These are phyloP conservation scores for Leucoagaricus sp. DNA, from an alignment of 1,284 basidiomycete genomes.

Conservation along the genomic window DNA sequence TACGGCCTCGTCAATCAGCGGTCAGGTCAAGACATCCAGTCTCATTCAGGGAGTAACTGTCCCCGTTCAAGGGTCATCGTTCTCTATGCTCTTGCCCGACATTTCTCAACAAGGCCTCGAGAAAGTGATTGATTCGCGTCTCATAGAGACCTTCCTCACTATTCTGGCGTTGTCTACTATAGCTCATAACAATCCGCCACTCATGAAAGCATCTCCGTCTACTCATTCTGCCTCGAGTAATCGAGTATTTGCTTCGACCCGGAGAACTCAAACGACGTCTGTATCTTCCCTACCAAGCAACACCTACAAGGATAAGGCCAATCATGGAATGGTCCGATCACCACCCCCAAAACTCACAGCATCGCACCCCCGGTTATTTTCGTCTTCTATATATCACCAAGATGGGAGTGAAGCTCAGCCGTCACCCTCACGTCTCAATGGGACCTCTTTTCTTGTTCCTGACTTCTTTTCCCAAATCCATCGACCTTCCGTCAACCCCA, in stretches of 20 bases:
- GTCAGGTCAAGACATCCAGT: slow-evolving; percentile 21
- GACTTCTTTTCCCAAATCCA: slow-evolving; percentile 74
- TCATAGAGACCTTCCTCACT: slow-evolving; percentile 79
- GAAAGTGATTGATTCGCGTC: slow-evolving; percentile 66
- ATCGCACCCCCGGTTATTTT: background rate
- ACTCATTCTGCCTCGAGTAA: background rate
- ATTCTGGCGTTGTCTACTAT: slow-evolving; percentile 38
- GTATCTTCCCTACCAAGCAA: background rate
- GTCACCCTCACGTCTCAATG: background rate
- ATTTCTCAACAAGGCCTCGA: slow-evolving; percentile 69
- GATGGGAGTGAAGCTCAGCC: background rate
- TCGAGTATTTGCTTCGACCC: background rate
- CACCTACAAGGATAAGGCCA: background rate
- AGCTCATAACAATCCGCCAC: background rate
- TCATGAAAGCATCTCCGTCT: background rate
- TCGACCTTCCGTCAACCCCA: slow-evolving; percentile 74
- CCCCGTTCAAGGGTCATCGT: slow-evolving; percentile 25
- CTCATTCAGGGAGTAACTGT: slow-evolving; percentile 16
- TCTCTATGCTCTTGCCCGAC: slow-evolving; percentile 43
- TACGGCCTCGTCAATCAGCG: slow-evolving; percentile 44
- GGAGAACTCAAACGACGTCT: background rate
- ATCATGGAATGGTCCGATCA: background rate
- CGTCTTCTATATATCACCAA: background rate
- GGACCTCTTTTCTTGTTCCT: slow-evolving; percentile 22
- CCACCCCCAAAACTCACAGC: background rate